phyloP scores from a whole-genome alignment of 257 asterid genomes.

The Solanum microdontum region DNA sequence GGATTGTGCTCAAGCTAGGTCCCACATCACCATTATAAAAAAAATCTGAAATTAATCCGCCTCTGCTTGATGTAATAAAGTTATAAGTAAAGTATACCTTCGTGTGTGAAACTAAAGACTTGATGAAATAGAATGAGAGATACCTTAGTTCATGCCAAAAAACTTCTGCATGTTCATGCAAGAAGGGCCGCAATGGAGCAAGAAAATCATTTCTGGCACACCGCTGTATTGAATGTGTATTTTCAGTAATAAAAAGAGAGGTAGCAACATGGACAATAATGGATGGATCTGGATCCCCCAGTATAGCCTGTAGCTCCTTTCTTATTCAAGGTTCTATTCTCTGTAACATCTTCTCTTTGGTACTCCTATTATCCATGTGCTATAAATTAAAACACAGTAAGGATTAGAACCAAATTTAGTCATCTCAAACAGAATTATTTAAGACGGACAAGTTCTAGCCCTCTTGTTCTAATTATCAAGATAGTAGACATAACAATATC shows the following conservation, averaged over 20 bases:
- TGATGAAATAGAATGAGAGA: neutral
- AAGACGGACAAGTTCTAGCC: neutral
- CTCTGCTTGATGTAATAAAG: neutral
- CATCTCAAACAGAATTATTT: neutral
- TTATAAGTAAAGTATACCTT: neutral
- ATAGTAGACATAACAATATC: neutral
- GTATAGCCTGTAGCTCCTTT: constrained; percentile 53
- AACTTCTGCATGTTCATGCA: constrained; percentile 24
- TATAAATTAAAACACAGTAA: constrained; percentile 8
- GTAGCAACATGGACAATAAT: constrained; percentile 45
- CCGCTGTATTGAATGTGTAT: constrained; percentile 6
- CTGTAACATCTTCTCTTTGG: constrained; percentile 19
- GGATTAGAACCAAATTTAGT: neutral
- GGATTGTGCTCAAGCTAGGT: neutral
- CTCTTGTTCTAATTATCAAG: neutral
- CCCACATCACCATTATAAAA: neutral
- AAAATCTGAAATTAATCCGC: neutral
- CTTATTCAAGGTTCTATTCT: constrained; percentile 43
- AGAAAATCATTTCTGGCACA: constrained; percentile 21
- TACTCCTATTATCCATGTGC: constrained; percentile 14
- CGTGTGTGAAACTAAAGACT: neutral
- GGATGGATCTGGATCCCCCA: constrained; percentile 53
- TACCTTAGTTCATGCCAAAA: constrained; percentile 64
- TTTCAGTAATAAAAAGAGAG: constrained; percentile 29
- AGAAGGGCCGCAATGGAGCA: constrained; percentile 39